These are phyloP conservation scores for Westerdykella aurantiaca DNA, from an alignment of 2,329 filamentous ascomycete species.

Conservation along the genomic window DNA sequence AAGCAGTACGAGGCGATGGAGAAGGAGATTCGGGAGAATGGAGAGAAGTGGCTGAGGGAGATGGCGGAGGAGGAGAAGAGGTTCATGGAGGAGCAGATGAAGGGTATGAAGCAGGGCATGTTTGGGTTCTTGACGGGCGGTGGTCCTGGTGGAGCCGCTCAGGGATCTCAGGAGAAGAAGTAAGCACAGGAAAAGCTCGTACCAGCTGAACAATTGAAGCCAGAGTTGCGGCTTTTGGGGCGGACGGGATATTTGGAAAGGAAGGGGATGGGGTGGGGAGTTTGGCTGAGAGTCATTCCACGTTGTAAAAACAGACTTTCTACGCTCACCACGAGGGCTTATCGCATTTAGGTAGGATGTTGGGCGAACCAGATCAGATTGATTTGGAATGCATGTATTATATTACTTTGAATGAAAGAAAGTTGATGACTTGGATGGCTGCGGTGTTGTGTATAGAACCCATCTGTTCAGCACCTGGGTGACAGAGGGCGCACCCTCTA, in stretches of 20 bases:
- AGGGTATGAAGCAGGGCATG: conserved; percentile 66
- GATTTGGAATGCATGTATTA: too few relatives aligned
- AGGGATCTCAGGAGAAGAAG: neutral
- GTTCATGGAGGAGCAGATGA: conserved; percentile 83
- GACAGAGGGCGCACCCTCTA: too few relatives aligned
- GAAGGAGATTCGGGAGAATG: conserved; percentile 85
- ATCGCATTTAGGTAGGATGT: neutral
- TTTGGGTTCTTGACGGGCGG: conserved; percentile 10
- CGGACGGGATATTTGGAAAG: neutral
- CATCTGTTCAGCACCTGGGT: too few relatives aligned
- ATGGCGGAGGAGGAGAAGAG: conserved; percentile 85
- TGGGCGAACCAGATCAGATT: neutral
- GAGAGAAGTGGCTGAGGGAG: conserved; percentile 92
- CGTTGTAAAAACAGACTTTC: neutral
- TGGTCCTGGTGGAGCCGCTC: neutral
- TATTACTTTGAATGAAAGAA: too few relatives aligned
- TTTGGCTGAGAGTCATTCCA: neutral
- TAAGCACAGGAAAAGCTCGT: neutral
- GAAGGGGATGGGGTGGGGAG: neutral
- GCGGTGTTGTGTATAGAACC: too few relatives aligned
- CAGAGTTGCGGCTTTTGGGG: neutral
- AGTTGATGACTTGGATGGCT: too few relatives aligned
- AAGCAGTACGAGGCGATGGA: conserved; percentile 86
- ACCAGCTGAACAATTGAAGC: neutral
- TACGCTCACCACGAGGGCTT: neutral